Evolutionary conservation across 495 filamentous ascomycete genomes (phyloP).

Genomic region (Aspergillus incahuasiensis): DNA sequence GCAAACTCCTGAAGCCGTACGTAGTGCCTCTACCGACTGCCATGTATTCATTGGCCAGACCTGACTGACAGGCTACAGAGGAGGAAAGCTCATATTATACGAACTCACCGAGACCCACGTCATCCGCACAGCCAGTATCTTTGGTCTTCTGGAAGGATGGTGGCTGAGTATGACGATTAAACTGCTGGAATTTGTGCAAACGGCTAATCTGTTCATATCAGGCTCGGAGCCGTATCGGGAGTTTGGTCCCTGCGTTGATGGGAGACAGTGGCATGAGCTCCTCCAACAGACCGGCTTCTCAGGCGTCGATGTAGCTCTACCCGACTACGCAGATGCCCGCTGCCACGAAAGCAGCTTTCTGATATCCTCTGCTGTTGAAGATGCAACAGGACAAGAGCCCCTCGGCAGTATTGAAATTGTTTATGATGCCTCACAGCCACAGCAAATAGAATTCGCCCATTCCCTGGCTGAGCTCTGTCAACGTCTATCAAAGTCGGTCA

Average conservation of each 20-base stretch:
- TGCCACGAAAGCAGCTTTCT: neutral
- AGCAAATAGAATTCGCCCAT: neutral
- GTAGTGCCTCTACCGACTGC: neutral
- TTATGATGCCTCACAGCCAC: neutral
- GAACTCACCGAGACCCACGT: neutral
- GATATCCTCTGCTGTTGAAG: neutral
- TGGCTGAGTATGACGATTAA: neutral
- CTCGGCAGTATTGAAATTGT: neutral
- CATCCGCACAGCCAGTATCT: neutral
- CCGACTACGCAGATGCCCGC: neutral
- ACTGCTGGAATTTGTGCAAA: neutral
- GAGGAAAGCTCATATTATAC: neutral
- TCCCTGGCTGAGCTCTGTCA: neutral
- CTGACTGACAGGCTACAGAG: neutral
- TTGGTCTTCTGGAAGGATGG: neutral
- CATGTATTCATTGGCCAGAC: no score
- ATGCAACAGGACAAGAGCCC: neutral
- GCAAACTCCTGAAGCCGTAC: neutral
- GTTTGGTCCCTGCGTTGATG: neutral
- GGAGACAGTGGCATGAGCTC: neutral
- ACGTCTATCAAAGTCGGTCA: neutral
- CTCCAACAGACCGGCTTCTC: neutral
- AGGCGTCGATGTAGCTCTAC: neutral
- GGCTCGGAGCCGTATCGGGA: neutral
- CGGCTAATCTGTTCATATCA: neutral